Base-by-base conservation (phyloP, 2,329 filamentous ascomycete species). In the Aspergillus puulaauensis region DNA sequence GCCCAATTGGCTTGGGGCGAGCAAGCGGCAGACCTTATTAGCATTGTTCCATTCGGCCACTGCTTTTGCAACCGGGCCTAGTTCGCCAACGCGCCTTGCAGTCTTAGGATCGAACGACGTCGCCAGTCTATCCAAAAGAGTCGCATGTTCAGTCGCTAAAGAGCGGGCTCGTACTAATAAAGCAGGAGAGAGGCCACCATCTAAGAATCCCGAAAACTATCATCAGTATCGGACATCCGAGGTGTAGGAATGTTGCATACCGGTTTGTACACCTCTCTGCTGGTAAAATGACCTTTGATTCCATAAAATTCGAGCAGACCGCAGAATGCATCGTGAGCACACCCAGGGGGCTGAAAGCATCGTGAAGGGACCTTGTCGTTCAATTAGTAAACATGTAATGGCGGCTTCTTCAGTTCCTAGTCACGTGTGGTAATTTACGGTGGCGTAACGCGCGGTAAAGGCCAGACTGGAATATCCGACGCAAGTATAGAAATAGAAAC, bases 41-140 rank as follows among this genome's bases (percentile, higher is more conserved):
- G 84, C 82, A 59, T 80, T 78, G 50, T 86, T 82, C 79, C 83
- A 87, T 65, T 82, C 78, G 62, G 79, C 76, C 59, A 87, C 67
- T 3, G 83, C 82, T 40, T 77, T 73, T 37, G 80, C 77, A 4
- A 85, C 78, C 19, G 77, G 70, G 15, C 79, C 75, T 52, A 86
- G 74, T 64, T 86, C 82, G 41, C 83, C 85, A 31, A 82, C 68
- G 62, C 81, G 80, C 73, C 85, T 87, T 43, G 86, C 85, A 6
- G 79, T 73, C 50, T 76, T 75, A 9, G 80, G 73, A 61, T 87
- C 83, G 64, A 86, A 88, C 48, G 79, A 77, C 60, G 80, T 75
- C 19, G 78, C 77, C 27, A 87, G 77, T 62, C 79, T 76, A 11
- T 79, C 72, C 0, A 79, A 79, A 27, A 87, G 76, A n/a, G 73